phyloP scores from a whole-genome alignment of 148 eudicot genomes.

The Cornus florida region DNA sequence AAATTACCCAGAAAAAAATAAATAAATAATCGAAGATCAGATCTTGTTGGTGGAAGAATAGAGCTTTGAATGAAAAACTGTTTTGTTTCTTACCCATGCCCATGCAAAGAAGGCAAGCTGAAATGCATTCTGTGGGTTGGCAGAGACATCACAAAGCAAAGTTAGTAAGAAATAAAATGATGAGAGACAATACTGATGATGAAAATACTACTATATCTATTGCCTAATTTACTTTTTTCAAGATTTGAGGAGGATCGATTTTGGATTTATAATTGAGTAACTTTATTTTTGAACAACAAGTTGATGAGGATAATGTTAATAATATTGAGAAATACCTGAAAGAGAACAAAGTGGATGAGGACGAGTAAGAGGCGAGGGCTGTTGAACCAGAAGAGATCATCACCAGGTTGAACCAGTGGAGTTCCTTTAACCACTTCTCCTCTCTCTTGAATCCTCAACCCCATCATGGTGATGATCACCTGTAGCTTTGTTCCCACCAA shows the following conservation, averaged over 20 bases:
- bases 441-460: conserved; percentile 39
- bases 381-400: conserved; percentile 55
- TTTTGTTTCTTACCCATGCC: conserved; percentile 28
- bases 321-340: conserved; percentile 32
- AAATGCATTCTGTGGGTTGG: conserved; percentile 35
- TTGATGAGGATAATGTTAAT: neutral
- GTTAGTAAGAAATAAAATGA: neutral
- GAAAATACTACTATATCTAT: neutral
- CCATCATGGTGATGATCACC: conserved; percentile 52
- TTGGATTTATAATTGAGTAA: too few species aligned
- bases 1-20: neutral
- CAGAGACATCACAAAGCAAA: neutral
- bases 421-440: conserved; percentile 43
- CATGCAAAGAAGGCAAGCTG: conserved; percentile 41
- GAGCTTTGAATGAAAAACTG: neutral
- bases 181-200: too few species aligned
- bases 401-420: conserved; percentile 46
- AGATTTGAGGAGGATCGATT: too few species aligned
- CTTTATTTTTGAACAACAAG: too few species aligned
- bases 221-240: too few species aligned
- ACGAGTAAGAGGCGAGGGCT: conserved; percentile 43
- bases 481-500: conserved; percentile 55
- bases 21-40: neutral
- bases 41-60: neutral
- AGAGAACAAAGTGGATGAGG: conserved; percentile 53